These are phyloP conservation scores for Phytophthora pini DNA, from an alignment of 352 stramenopile species.

Conservation along the genomic window DNA sequence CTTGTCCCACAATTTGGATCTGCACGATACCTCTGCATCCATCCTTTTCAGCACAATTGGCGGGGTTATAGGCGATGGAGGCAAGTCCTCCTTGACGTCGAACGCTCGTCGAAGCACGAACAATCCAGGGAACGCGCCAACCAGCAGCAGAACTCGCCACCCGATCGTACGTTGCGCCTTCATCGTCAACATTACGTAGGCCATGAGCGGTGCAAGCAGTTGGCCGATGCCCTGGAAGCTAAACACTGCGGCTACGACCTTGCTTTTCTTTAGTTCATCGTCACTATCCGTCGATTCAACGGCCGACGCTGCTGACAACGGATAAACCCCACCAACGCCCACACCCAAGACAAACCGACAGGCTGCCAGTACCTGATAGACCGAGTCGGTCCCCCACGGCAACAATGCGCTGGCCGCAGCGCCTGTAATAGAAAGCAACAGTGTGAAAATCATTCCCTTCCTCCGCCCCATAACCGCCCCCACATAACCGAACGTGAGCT, in stretches of 20 bases:
- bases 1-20: conserved; percentile 41
- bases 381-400: conserved; percentile 56
- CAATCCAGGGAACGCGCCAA: conserved; percentile 62
- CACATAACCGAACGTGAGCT: conserved; percentile 85
- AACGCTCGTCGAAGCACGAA: conserved; percentile 65
- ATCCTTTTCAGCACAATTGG: conserved; percentile 21
- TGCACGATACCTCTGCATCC: conserved; percentile 24
- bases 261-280: conserved; percentile 64
- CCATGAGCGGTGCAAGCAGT: conserved; percentile 61
- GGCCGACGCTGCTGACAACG: conserved; percentile 76
- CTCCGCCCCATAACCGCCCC: conserved; percentile 68
- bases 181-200: conserved; percentile 63
- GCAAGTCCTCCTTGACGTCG: conserved; percentile 46
- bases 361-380: conserved; percentile 70
- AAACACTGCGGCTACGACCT: conserved; percentile 68
- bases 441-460: conserved; percentile 81
- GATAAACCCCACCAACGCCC: conserved; percentile 84
- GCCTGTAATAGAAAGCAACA: conserved; percentile 73
- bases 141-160: conserved; percentile 63
- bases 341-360: conserved; percentile 81
- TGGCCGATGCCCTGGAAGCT: conserved; percentile 73
- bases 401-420: conserved; percentile 61
- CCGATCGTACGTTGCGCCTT: conserved; percentile 41
- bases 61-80: conserved; percentile 15
- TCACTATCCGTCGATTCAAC: conserved; percentile 50